Evolutionary conservation across 106 monocot species (phyloP).

Genomic region (Vanilla planifolia): DNA sequence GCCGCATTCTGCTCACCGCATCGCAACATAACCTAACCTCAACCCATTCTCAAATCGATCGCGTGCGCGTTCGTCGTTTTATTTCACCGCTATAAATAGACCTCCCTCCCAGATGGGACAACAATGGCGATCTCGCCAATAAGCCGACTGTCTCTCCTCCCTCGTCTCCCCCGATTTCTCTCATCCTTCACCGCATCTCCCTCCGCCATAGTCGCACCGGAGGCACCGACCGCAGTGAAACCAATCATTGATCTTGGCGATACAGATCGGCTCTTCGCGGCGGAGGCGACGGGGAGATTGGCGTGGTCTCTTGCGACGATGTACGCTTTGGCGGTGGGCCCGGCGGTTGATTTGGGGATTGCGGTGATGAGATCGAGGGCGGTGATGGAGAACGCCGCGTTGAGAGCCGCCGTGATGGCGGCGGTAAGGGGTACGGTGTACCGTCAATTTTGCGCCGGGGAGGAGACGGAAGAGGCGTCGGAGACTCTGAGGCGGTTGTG

Average conservation of each 20-base stretch:
- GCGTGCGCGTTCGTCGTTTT: too few species aligned
- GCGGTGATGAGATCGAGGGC: conserved; percentile 33
- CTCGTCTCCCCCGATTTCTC: too few species aligned
- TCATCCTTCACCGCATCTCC: too few species aligned
- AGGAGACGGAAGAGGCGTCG: conserved; percentile 43
- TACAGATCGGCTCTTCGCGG: conserved; percentile 47
- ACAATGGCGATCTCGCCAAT: too few species aligned
- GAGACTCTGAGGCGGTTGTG: conserved; percentile 46
- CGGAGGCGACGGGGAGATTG: conserved; percentile 31
- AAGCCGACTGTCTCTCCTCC: too few species aligned
- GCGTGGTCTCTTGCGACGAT: conserved; percentile 34
- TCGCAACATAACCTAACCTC: too few species aligned
- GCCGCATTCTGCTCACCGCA: too few species aligned
- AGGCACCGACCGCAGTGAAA: too few species aligned
- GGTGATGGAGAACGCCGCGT: conserved; percentile 16
- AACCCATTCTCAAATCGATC: too few species aligned
- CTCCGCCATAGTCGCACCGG: too few species aligned
- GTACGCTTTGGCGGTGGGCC: conserved; percentile 31
- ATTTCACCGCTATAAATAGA: too few species aligned
- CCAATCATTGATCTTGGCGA: conserved; percentile 29
- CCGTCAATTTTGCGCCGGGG: conserved; percentile 79
- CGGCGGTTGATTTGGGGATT: conserved; percentile 54
- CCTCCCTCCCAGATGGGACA: too few species aligned
- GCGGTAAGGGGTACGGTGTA: conserved; percentile 50
- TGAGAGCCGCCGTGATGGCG: conserved; percentile 21